Base-by-base conservation (phyloP, 2,329 filamentous ascomycete genomes). In the Epichloe typhina region DNA sequence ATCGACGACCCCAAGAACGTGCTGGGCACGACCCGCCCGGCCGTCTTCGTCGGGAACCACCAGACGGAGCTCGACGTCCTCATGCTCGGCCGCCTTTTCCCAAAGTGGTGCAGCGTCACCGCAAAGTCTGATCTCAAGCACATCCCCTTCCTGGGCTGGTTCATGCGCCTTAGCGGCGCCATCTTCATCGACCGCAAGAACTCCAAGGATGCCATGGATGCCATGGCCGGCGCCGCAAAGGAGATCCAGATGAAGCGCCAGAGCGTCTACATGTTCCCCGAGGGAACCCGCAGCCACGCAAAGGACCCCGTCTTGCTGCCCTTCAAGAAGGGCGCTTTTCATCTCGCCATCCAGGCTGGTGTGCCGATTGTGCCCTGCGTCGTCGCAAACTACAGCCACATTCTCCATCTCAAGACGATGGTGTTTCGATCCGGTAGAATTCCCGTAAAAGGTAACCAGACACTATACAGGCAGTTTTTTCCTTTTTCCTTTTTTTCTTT, bases 241-340 rank as follows among this genome's bases (percentile, higher is more conserved):
- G 84, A 90, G 66, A 98, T 98, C 72, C 79, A 76, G 60, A 69
- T 69, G 49, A 75, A 84, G 61, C 76, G 72, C 56, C 86, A 90
- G 72, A 86, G 78, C 67, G 86, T 91, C 59, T 91, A 82, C 72
- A 88, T 91, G 71, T 91, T 91, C 68, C 85, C 86, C 53, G 93
- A 98, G 71, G 93, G 93, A 47, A 98, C 93, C 1, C 80, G 93
- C 58, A 94, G 87, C 65, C 95, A 97, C 70, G 77, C 86, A 52
- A 80, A 84, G 59, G 83, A 90, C 50, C 86, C 93, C 2, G 79
- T 77, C 53, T 71, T 98, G 60, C 73, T 97, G 50, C 87, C 89
- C n/a, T 98, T 97, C 76, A 98, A 98, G 72, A 98, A 98, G 74
- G 93, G 93, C 53, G 93, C 91, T 45, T 98, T 98, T 69, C 91